phyloP scores from a whole-genome alignment of 1,284 basidiomycete species.

The Irpex sp. region DNA sequence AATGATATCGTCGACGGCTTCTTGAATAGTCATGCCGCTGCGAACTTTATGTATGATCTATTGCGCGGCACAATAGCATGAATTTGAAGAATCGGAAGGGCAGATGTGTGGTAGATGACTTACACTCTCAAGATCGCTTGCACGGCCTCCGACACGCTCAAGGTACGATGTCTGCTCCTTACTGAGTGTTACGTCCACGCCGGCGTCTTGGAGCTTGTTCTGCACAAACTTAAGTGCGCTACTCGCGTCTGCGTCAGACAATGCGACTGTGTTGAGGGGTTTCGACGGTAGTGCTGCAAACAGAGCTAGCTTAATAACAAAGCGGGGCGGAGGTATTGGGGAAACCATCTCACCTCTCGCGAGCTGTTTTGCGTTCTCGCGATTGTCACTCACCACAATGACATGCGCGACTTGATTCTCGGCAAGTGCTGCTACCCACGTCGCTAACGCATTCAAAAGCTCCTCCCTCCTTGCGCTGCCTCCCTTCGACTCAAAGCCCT shows the following conservation, averaged over 20 bases:
- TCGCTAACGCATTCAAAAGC: slow-evolving; percentile 72
- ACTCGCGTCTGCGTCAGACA: slow-evolving; percentile 82
- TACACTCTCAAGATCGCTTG: slow-evolving; percentile 82
- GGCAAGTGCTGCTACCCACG: slow-evolving; percentile 82
- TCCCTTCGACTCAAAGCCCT: slow-evolving; percentile 67
- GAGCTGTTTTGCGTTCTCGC: slow-evolving; percentile 81
- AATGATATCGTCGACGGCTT: slow-evolving; percentile 89
- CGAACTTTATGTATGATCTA: slow-evolving; percentile 85
- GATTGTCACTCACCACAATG: slow-evolving; percentile 87
- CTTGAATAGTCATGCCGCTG: slow-evolving; percentile 67
- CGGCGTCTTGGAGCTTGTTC: slow-evolving; percentile 70
- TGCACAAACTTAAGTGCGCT: slow-evolving; percentile 82
- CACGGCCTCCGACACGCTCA: slow-evolving; percentile 79
- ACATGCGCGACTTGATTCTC: slow-evolving; percentile 91
- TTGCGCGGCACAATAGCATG: too few relatives aligned
- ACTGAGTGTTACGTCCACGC: slow-evolving; percentile 48
- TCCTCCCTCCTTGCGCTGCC: slow-evolving; percentile 67
- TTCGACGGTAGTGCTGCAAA: slow-evolving; percentile 77
- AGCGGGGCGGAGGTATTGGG: too few relatives aligned
- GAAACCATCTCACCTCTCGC: slow-evolving; percentile 56
- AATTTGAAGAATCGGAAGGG: too few relatives aligned
- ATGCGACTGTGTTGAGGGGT: slow-evolving; percentile 73
- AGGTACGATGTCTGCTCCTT: slow-evolving; percentile 54
- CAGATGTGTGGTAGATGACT: slow-evolving; percentile 23
- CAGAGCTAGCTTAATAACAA: not conserved